These are phyloP conservation scores for Nannochloropsis salina DNA, from an alignment of 108 stramenopile genomes.

Conservation along the genomic window DNA sequence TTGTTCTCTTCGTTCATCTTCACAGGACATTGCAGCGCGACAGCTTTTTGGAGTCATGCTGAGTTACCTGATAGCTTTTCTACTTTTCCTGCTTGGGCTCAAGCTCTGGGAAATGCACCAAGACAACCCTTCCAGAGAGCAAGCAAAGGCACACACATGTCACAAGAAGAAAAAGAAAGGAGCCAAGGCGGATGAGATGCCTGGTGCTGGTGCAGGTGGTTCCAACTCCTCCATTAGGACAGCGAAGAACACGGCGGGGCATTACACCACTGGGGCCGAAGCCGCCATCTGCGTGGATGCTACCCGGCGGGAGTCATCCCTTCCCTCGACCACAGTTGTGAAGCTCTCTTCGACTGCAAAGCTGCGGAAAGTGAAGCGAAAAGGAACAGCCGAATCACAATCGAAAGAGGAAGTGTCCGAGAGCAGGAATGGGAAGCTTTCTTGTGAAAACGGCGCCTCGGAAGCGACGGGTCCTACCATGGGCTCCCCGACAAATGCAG, in stretches of 20 bases:
- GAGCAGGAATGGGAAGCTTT: neutral
- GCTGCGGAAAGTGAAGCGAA: neutral
- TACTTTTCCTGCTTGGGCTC: neutral
- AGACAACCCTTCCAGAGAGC: neutral
- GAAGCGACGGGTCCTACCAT: no score
- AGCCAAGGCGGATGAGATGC: neutral
- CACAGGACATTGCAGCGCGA: no score
- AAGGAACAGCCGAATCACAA: neutral
- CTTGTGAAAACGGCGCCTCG: no score
- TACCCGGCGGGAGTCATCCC: neutral
- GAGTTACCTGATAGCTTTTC: neutral
- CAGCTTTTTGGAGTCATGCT: neutral
- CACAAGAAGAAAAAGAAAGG: neutral
- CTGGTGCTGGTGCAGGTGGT: neutral
- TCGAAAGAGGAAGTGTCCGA: neutral
- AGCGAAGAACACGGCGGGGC: neutral
- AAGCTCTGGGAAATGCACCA: neutral
- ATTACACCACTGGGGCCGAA: no score
- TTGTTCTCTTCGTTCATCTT: no score
- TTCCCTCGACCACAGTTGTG: no score
- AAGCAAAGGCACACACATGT: neutral
- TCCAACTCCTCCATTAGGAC: neutral
- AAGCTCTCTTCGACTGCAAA: no score
- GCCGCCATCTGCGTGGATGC: neutral
- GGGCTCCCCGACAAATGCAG: no score